Base-by-base conservation (phyloP, 805 yeast genomes). In the Spathaspora sp. region DNA sequence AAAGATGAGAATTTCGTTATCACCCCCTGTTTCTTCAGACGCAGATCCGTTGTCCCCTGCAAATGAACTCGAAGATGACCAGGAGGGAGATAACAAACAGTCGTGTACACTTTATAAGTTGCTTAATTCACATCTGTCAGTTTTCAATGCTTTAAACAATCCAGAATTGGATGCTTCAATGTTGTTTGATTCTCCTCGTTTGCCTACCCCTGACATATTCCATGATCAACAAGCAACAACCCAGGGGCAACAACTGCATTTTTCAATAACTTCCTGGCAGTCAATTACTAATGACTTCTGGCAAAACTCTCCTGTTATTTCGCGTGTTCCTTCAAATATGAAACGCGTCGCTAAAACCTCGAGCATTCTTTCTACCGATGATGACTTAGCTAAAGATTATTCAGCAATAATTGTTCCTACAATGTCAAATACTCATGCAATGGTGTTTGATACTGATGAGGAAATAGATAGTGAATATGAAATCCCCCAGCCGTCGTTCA, bases 381-480 rank as follows among this genome's bases (percentile, higher is more conserved):
- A 46, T 46, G 48, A 46, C 9, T 20, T 17, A 12, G 17, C 19
- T 3, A n/a, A 9, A 14, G 31, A n/a, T 26, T 16, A 44, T 16
- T 44, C 47, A 5, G 28, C 38, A 8, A 18, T 44, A 18, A 28
- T 44, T n/a, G 38, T 44, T 28, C 47, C 47, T n/a, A 11, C 19
- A 18, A 10, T n/a, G 23, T n/a, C 47, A 3, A 44, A 49, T 8
- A 52, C 61, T 47, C 64, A 60, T 6, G 46, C 63, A n/a, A 57
- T 63, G n/a, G 70, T 72, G 5, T 72, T 72, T 54, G 77, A 73
- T 47, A 71, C 76, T 0, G 77, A 72, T 44, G 76, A 72, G 51
- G 76, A 72, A 50, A 73, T 67, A 35, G 62, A 53, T n/a, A 60
- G 52, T 42, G 57, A 54, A 9, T 50, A 48, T 19, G 35, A 23